phyloP scores from a whole-genome alignment of 441 rosid genomes.

The Euphorbia schlechtendalii region DNA sequence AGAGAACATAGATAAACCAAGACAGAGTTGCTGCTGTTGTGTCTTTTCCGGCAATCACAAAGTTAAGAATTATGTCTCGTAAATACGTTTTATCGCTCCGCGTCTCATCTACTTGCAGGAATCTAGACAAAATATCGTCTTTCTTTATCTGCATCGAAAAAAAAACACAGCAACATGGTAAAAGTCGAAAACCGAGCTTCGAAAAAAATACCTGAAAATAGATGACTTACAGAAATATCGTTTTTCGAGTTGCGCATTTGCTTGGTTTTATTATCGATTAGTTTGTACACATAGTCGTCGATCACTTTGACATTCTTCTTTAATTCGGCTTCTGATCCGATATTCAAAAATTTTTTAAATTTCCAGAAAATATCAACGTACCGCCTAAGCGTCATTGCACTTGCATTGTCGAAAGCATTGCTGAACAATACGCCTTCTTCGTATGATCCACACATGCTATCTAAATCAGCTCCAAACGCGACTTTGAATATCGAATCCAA shows the following conservation, averaged over 20 bases:
- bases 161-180: neutral
- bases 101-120: slow-evolving; percentile 27
- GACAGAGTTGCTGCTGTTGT: slow-evolving; percentile 50
- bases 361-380: slow-evolving; percentile 42
- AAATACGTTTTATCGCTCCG: slow-evolving; percentile 29
- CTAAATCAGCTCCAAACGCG: slow-evolving; percentile 44
- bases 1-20: slow-evolving; percentile 43
- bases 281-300: slow-evolving; percentile 37
- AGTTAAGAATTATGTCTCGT: slow-evolving; percentile 43
- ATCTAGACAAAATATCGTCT: slow-evolving; percentile 44
- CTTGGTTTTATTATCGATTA: slow-evolving; percentile 37
- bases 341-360: slow-evolving; percentile 36
- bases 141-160: slow-evolving; percentile 28
- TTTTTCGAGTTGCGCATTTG: slow-evolving; percentile 26
- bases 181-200: no score
- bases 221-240: slow-evolving; percentile 27
- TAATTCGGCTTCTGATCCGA: slow-evolving; percentile 42
- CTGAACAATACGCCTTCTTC: slow-evolving; percentile 36
- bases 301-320: slow-evolving; percentile 34
- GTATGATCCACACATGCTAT: slow-evolving; percentile 41
- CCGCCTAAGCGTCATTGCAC: slow-evolving; percentile 36
- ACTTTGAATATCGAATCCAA: slow-evolving; percentile 48
- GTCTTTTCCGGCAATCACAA: slow-evolving; percentile 49
- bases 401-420: slow-evolving; percentile 47
- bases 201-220: neutral